Evolutionary conservation across 192 early-diverging fungal genomes (phyloP).

Genomic region (Coemansia sp.): DNA sequence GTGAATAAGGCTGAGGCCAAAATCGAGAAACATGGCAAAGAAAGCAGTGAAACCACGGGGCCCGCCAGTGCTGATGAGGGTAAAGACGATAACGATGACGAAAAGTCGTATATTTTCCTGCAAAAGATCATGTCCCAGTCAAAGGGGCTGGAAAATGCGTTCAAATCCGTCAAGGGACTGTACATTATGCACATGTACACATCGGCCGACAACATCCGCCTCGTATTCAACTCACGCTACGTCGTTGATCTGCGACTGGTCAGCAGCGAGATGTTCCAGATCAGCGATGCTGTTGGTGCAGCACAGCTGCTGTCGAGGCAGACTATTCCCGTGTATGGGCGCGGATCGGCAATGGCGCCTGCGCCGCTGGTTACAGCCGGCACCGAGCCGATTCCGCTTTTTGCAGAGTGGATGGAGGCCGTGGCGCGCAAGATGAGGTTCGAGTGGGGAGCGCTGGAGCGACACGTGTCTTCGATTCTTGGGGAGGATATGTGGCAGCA

Average conservation of each 20-base stretch:
- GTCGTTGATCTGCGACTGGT: conserved; percentile 50
- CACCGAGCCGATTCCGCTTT: conserved; percentile 48
- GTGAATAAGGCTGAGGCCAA: neutral
- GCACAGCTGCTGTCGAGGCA: conserved; percentile 13
- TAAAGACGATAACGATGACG: neutral
- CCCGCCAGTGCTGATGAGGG: neutral
- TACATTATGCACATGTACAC: conserved; percentile 54
- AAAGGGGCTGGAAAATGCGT: conserved; percentile 19
- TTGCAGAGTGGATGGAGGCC: conserved; percentile 45
- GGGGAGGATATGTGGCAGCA: conserved; percentile 8
- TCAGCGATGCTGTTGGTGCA: conserved; percentile 36
- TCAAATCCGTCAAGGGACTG: conserved; percentile 34
- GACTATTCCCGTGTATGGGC: conserved; percentile 1
- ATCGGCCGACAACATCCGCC: conserved; percentile 44
- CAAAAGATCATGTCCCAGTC: conserved; percentile 17
- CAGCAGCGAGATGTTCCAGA: conserved; percentile 30
- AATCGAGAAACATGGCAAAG: neutral
- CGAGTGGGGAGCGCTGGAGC: conserved; percentile 40
- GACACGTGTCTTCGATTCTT: conserved; percentile 14
- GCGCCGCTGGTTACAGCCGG: conserved; percentile 39
- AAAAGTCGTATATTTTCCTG: conserved; percentile 32
- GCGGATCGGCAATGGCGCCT: conserved; percentile 15
- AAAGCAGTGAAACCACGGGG: neutral
- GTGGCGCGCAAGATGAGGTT: conserved; percentile 39
- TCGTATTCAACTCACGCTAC: conserved; percentile 52